phyloP scores from a whole-genome alignment of 257 asterid genomes.

The Nicotiana benthamiana region DNA sequence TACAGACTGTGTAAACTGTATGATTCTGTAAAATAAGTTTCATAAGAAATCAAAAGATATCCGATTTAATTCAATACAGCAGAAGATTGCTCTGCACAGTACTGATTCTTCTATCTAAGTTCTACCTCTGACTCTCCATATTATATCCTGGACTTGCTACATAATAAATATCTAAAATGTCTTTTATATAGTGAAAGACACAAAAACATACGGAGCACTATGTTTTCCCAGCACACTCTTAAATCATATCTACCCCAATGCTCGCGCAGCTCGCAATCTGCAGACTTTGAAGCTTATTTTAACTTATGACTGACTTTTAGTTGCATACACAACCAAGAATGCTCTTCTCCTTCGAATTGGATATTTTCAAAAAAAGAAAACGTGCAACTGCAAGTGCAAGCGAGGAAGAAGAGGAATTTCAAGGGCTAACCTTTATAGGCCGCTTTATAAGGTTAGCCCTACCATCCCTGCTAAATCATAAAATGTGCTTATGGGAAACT shows the following conservation, averaged over 20 bases:
- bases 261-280: not conserved
- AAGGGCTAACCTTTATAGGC: not conserved
- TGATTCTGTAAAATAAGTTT: not conserved
- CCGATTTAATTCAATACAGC: not conserved
- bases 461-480: not conserved
- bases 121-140: not conserved
- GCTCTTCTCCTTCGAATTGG: not conserved
- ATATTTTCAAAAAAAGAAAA: not conserved
- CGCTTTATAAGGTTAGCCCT: not conserved
- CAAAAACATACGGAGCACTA: not conserved
- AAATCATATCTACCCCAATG: not conserved
- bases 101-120: not conserved
- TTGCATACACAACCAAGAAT: not conserved
- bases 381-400: not conserved
- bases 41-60: not conserved
- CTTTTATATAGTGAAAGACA: not conserved
- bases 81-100: not conserved
- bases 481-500: not conserved
- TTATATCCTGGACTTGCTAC: not conserved
- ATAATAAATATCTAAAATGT: not conserved
- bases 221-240: not conserved
- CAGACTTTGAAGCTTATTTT: not conserved
- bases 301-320: not conserved
- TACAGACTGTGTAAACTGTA: not conserved
- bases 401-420: not conserved